Conservation (phyloP, 176 grass and related monocot species). For the barley (Hordeum vulgare) region MorexV3_pseudomolecules_assembly NC_058518.1:490188537-490189036, state of each 20-base stretch:
- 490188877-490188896: neutral
- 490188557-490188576: neutral
- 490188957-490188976: neutral
- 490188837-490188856: neutral
- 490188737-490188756: neutral
- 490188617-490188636: neutral
- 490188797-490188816: neutral
- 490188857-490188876: neutral
- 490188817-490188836: neutral
- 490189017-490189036: neutral
- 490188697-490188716: neutral
- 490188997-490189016: neutral
- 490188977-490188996: neutral
- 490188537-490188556: neutral
- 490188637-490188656: neutral
- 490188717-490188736: neutral
- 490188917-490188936: neutral
- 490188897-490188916: neutral
- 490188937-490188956: neutral
- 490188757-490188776: neutral
- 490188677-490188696: neutral
- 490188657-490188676: neutral
- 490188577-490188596: no score
- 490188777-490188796: neutral
- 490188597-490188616: no score